phyloP scores from a whole-genome alignment of 352 stramenopile species.

The Hyaloperonospora brassicae region DNA sequence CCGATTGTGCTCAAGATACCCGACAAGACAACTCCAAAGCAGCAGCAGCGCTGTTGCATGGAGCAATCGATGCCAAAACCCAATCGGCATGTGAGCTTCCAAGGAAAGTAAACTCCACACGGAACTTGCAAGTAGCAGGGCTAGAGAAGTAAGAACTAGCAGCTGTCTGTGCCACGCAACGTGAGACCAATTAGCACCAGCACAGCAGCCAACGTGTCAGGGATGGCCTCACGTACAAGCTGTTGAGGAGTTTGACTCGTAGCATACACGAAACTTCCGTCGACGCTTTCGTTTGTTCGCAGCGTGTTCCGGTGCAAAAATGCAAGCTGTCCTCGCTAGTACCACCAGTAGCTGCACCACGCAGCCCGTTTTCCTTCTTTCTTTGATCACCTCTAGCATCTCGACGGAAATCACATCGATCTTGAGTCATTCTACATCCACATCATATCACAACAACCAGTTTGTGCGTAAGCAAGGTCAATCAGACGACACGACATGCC shows the following conservation, averaged over 20 bases:
- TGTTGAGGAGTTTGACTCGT: conserved; percentile 61
- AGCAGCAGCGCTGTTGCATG: conserved; percentile 63
- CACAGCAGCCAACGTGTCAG: not conserved
- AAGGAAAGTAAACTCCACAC: conserved; percentile 65
- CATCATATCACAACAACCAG: no score
- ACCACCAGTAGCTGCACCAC: conserved; percentile 11
- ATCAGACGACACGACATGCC: no score
- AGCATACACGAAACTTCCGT: conserved; percentile 35
- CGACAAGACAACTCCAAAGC: conserved; percentile 77
- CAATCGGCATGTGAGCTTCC: conserved; percentile 66
- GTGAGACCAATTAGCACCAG: conserved; percentile 7
- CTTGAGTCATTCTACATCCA: conserved; percentile 12
- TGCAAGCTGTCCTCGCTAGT: conserved; percentile 8
- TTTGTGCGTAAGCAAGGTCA: no score
- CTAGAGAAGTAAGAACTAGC: conserved; percentile 41
- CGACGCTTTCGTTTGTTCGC: conserved; percentile 17
- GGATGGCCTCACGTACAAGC: conserved; percentile 36
- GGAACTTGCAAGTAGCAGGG: conserved; percentile 51
- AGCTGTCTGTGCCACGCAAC: conserved; percentile 35
- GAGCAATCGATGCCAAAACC: conserved; percentile 63
- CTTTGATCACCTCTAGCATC: conserved; percentile 2
- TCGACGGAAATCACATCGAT: not conserved
- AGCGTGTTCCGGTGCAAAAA: not conserved
- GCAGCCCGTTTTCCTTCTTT: conserved; percentile 1
- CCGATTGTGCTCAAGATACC: conserved; percentile 83